Evolutionary conservation across 2,329 filamentous ascomycete genomes (phyloP), one percentile per base, ranked within the genome.

Genomic region (Didymosphaeria variabile): DNA sequence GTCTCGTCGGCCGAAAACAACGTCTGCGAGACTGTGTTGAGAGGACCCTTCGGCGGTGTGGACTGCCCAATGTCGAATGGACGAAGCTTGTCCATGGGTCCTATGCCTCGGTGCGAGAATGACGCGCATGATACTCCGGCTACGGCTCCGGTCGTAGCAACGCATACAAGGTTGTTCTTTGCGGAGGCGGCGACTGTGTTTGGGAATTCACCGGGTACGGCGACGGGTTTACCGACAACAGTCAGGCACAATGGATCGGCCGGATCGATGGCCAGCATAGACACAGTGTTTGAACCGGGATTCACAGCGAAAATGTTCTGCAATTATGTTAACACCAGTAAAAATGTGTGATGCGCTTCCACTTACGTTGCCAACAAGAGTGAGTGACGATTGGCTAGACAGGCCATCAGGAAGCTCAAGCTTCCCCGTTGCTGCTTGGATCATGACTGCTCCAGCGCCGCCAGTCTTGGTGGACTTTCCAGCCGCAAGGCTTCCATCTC

Each of bases 1-100:
- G 71, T 76, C 62, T 86, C 81, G 55, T 90, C 86, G 0, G 73
- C 73, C 0, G 85, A 86, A 76, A 89, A 90, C 71, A 88, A 86
- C 0, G 83, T 79, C 8, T 90, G 86, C 0, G 87, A 88, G 2
- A 89, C 80, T 0, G 85, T 88, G 72, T 88, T 88, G 2, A 78
- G 74, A 0, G 87, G 87, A 0, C 87, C 88, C 0, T 78, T 72
- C 0, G 88, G 87, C 0, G 88, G 88, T 0, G 85, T 88, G 0
- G 81, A 82, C 69, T 90, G 88, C 1, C 77, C 73, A 1, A 90
- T 68, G 13, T 83, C 79, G 60, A 88, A 83, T 2, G 66, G 53
- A 7, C 76, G 68, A 12, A 80, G 64, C 9, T 47, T 55, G 54
- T 79, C 76, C 71, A 80, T 76, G n/a, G 64, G 26, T 5, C 68